Base-by-base conservation (phyloP, 192 early-diverging fungal species). In the Umbelopsis sp. region DNA sequence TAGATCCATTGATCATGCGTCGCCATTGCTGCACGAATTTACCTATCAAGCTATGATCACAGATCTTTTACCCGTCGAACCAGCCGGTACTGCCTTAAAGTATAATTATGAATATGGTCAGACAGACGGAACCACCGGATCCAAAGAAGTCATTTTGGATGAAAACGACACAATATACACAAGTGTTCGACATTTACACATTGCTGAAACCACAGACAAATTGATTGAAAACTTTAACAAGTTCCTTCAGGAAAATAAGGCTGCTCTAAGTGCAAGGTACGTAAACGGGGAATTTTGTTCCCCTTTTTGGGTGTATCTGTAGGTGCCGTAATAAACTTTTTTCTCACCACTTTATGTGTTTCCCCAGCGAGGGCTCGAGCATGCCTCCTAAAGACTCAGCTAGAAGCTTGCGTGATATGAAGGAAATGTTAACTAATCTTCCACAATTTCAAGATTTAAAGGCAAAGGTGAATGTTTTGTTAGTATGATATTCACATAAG, bases 11-110 rank as follows among this genome's bases (percentile, higher is more conserved):
- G 98, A 99, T 77, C 84, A 91, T 54, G 86, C 89, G 62, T 89
- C 94, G 10, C 96, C 97, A 14, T 81, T 98, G 7, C 78, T 98
- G 32, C 98, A 99, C 82, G 98, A 99, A 82, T 98, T 99, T 71
- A 98, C 98, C 2, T 99, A 99, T 75, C 97, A 98, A 78, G 96
- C 97, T 11, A 98, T 98, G 96, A 90, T 94, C 49, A 91, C 96
- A 71, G 97, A 99, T 74, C 79, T 99, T 66, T 72, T 99, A 12
- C 74, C 71, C 0, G 76, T 95, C 5, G 80, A 87, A 24, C 54
- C 47, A 16, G 53, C 56, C 8, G 65, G 68, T 14, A 85, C 87
- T 68, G 87, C 84, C n/a, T 76, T 83, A 17, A 92, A 90, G 66
- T 92, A 89, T 74, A 68, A 76, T 21, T 91, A 89, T 65, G 76